Conservation (phyloP, 139 green algal species). For the Coccomyxa sp. region DNA sequence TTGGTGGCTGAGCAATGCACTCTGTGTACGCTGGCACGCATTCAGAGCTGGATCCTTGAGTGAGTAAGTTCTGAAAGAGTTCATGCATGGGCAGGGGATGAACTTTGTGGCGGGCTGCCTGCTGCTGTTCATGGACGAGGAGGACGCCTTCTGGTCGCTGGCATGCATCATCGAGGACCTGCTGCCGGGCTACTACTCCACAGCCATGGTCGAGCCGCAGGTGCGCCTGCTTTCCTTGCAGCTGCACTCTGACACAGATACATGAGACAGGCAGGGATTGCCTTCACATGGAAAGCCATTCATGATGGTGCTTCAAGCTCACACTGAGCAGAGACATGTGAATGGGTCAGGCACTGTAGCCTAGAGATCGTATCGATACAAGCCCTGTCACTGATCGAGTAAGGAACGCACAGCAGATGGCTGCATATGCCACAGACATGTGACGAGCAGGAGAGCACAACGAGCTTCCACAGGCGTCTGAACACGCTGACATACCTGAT, state of each 20-base stretch:
- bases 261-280: too few species aligned
- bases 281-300: neutral
- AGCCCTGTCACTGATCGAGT: too few species aligned
- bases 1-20: neutral
- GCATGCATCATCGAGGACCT: slow-evolving; percentile 67
- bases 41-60: too few species aligned
- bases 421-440: too few species aligned
- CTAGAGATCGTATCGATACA: too few species aligned
- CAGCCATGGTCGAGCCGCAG: slow-evolving; percentile 73
- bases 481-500: neutral
- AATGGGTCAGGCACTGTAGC: too few species aligned
- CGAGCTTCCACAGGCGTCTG: neutral
- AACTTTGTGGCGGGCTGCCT: slow-evolving; percentile 84
- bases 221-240: too few species aligned
- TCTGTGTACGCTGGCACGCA: neutral
- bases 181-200: slow-evolving; percentile 73
- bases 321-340: too few species aligned
- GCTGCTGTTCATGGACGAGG: slow-evolving; percentile 81
- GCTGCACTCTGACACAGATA: too few species aligned
- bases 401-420: too few species aligned
- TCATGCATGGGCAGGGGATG: slow-evolving; percentile 52
- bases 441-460: neutral
- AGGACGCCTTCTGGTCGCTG: slow-evolving; percentile 89
- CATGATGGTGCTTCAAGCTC: neutral
- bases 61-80: too few species aligned